phyloP scores from a whole-genome alignment of 2,329 filamentous ascomycete species.

The Anisogramma anomala region DNA sequence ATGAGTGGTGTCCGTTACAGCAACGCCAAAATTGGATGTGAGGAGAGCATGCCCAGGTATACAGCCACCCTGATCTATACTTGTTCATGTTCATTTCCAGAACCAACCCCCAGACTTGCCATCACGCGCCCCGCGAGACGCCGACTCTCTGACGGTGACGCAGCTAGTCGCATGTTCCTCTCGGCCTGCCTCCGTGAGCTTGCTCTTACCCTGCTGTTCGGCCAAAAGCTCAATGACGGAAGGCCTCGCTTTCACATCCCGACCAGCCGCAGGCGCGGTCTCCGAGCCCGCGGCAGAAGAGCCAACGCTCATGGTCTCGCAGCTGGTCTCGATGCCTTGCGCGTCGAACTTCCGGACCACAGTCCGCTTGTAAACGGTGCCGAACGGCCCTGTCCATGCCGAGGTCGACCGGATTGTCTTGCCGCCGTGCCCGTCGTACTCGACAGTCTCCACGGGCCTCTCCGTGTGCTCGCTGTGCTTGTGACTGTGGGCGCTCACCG shows the following conservation, averaged over 20 bases:
- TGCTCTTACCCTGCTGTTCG: too few species aligned
- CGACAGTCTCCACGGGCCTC: slow-evolving; percentile 18
- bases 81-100: slow-evolving; percentile 12
- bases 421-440: slow-evolving; percentile 8
- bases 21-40: background rate
- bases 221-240: too few species aligned
- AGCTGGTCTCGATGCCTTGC: slow-evolving; percentile 30
- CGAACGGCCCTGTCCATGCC: too few species aligned
- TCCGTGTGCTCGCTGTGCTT: too few species aligned
- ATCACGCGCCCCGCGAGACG: background rate
- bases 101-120: slow-evolving; percentile 14
- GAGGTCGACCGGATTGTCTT: slow-evolving; percentile 27
- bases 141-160: slow-evolving; percentile 11
- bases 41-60: background rate
- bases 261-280: too few species aligned
- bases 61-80: background rate
- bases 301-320: slow-evolving; percentile 25
- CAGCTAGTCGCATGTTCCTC: too few species aligned
- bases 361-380: too few species aligned
- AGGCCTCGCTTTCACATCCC: too few species aligned
- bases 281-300: background rate
- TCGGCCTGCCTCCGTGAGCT: too few species aligned
- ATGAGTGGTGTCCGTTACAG: too few species aligned
- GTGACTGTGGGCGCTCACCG: too few species aligned
- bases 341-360: slow-evolving; percentile 30